Conservation (phyloP, 495 filamentous ascomycete species). For the Penicillium salamii region DNA sequence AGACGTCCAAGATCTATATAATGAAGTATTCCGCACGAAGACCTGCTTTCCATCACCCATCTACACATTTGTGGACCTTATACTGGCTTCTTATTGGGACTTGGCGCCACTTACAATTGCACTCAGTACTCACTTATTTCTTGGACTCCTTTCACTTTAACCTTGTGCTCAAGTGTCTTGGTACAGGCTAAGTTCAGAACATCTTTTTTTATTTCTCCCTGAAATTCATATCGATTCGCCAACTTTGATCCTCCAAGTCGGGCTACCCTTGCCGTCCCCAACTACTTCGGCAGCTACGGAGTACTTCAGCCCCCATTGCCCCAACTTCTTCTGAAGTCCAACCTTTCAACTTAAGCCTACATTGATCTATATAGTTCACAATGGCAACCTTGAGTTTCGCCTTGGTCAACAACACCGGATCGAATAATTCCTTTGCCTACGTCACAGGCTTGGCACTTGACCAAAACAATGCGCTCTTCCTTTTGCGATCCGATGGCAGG, state of each 20-base stretch:
- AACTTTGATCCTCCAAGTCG: too few species aligned
- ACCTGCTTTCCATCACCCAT: slow-evolving; percentile 1
- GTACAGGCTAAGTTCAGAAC: too few species aligned
- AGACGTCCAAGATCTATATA: slow-evolving; percentile 1
- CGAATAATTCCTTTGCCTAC: slow-evolving; percentile 62
- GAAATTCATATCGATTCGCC: too few species aligned
- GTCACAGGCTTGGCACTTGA: slow-evolving; percentile 65
- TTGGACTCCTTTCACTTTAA: too few species aligned
- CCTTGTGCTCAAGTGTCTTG: too few species aligned
- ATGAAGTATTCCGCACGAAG: slow-evolving; percentile 4
- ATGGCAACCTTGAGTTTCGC: slow-evolving; percentile 55
- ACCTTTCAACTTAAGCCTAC: too few species aligned
- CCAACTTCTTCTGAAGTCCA: too few species aligned
- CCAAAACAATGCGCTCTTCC: slow-evolving; percentile 54
- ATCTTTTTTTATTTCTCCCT: too few species aligned
- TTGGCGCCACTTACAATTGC: slow-evolving; percentile 5
- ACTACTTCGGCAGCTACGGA: too few species aligned
- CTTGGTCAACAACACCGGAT: slow-evolving; percentile 62
- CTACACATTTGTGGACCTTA: slow-evolving; percentile 10
- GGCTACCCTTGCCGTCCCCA: too few species aligned
- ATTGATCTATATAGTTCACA: too few species aligned
- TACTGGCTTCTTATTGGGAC: slow-evolving; percentile 4
- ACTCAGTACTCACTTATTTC: not conserved
- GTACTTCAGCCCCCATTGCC: too few species aligned
- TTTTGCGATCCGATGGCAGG: slow-evolving; percentile 60